A percentile compares a stretch with the other conserved stretches of the same genome.
Evolutionary conservation across 306 rosid genomes (phyloP).

Genomic region (Vigna hirtella): DNA sequence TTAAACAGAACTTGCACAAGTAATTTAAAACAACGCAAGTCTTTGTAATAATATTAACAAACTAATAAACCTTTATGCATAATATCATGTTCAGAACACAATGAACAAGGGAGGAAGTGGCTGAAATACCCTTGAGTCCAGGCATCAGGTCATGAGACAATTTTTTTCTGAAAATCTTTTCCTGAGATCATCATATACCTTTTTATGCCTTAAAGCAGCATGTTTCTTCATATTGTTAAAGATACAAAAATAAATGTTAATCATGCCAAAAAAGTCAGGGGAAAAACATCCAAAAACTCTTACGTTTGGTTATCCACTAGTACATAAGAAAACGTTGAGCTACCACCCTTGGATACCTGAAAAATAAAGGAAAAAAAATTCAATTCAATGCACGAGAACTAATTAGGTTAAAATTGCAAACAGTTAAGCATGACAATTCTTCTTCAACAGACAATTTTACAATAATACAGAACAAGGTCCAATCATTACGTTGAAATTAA

Average conservation of each 20-base stretch:
- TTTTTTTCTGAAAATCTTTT: background rate
- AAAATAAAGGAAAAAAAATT: conserved; percentile 22
- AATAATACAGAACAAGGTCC: background rate
- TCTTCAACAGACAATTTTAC: conserved; percentile 5
- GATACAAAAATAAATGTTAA: conserved; percentile 2
- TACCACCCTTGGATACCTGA: conserved; percentile 83
- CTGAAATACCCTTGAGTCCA: background rate
- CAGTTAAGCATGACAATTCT: conserved; percentile 4
- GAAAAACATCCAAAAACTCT: conserved; percentile 42
- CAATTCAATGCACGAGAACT: conserved; percentile 12
- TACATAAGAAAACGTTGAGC: conserved; percentile 78
- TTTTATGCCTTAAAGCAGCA: conserved; percentile 29
- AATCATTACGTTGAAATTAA: background rate
- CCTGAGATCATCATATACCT: conserved; percentile 1
- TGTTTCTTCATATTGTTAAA: conserved; percentile 21
- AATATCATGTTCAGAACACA: conserved; percentile 4
- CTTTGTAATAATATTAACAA: conserved; percentile 21
- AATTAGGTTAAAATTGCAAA: conserved; percentile 5
- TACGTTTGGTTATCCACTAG: conserved; percentile 86
- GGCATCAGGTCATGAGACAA: background rate
- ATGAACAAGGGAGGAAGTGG: background rate
- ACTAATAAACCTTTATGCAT: conserved; percentile 13
- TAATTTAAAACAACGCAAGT: conserved; percentile 13
- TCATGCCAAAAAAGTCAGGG: conserved; percentile 8
- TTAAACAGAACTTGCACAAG: conserved; percentile 14